Evolutionary conservation across 441 rosid species (phyloP).

Genomic region (Adansonia rubrostipa): DNA sequence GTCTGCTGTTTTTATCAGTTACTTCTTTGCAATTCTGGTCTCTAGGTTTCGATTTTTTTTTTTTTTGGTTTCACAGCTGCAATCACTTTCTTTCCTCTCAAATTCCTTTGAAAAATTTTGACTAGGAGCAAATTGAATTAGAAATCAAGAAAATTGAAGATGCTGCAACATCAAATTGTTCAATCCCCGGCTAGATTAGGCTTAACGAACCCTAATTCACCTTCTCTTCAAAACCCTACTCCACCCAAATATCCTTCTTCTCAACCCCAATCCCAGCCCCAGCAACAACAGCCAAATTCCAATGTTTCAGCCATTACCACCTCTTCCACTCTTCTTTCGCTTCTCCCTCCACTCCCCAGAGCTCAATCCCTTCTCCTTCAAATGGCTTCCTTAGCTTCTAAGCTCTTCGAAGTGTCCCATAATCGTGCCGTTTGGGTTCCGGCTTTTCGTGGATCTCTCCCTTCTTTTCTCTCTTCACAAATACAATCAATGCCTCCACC

Average conservation of each 20-base stretch:
- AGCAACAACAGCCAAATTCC: conserved; percentile 28
- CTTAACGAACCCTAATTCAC: conserved; percentile 73
- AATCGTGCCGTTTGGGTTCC: conserved; percentile 77
- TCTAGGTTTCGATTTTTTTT: neutral
- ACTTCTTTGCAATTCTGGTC: neutral
- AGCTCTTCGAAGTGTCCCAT: conserved; percentile 74
- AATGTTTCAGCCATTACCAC: conserved; percentile 44
- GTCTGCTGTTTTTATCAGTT: neutral
- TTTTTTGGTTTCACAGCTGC: neutral
- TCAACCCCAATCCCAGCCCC: conserved; percentile 37
- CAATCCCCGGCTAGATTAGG: conserved; percentile 93
- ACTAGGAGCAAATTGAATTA: neutral
- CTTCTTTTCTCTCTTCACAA: conserved; percentile 69
- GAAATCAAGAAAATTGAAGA: conserved; percentile 28
- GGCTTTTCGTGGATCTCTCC: conserved; percentile 70
- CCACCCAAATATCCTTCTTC: conserved; percentile 64
- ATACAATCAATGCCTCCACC: conserved; percentile 53
- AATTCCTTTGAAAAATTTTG: neutral
- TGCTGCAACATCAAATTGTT: conserved; percentile 79
- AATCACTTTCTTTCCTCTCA: neutral
- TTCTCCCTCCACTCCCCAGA: conserved; percentile 85
- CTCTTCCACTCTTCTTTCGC: conserved; percentile 72
- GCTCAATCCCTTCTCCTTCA: conserved; percentile 88
- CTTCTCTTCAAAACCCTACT: conserved; percentile 66
- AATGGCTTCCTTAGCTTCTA: conserved; percentile 74